These are phyloP conservation scores for Zizania latifolia DNA, from an alignment of 176 grass and related monocot genomes.

Conservation along the genomic window DNA sequence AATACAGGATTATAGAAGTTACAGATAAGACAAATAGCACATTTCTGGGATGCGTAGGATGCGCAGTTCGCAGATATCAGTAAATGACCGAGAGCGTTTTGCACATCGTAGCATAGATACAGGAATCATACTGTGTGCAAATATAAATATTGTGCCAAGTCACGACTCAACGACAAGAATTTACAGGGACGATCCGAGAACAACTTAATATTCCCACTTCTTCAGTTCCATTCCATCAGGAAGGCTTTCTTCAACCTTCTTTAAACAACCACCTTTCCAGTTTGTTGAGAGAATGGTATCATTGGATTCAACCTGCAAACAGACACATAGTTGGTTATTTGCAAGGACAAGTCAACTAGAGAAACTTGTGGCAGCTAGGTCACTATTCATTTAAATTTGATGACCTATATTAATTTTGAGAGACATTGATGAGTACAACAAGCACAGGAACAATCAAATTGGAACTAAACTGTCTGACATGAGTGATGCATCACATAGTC, in stretches of 20 bases:
- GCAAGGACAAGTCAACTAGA: neutral
- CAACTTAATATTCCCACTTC: conserved; percentile 72
- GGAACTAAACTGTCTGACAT: neutral
- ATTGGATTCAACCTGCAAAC: conserved; percentile 77
- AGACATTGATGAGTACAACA: neutral
- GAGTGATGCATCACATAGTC: no score
- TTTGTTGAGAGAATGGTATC: conserved; percentile 83
- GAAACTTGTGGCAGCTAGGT: neutral
- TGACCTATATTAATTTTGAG: neutral
- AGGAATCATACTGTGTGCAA: neutral
- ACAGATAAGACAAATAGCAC: neutral
- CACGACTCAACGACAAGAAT: conserved; percentile 14
- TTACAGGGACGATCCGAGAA: conserved; percentile 25
- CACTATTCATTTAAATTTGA: neutral
- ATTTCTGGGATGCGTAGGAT: conserved; percentile 3
- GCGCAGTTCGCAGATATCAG: neutral
- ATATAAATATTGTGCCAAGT: conserved; percentile 8
- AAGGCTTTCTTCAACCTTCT: conserved; percentile 54
- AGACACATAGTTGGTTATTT: no score
- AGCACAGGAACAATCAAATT: neutral
- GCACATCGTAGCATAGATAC: neutral
- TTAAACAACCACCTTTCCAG: conserved; percentile 72
- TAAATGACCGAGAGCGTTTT: neutral
- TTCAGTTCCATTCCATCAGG: conserved; percentile 83
- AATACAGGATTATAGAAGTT: neutral